phyloP scores from a whole-genome alignment of 352 stramenopile species.

The Globisporangium spiculum region DNA sequence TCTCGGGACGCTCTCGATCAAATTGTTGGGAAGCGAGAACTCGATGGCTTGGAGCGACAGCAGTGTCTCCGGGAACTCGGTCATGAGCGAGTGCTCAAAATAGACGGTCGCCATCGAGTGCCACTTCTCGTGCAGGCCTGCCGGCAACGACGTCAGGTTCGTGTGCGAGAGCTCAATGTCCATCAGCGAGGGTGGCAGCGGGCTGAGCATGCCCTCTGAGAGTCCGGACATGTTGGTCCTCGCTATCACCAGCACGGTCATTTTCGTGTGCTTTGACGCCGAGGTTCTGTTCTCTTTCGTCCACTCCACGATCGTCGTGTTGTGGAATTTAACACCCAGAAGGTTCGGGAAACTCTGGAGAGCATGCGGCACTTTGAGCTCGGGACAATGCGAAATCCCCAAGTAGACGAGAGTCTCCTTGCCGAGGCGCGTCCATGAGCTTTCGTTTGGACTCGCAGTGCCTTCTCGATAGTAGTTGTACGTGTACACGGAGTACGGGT shows the following conservation, averaged over 20 bases:
- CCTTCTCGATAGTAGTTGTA: constrained; percentile 15
- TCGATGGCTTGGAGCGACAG: background rate
- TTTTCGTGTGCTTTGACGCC: background rate
- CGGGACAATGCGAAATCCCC: constrained; percentile 24
- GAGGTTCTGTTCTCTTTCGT: constrained; percentile 4
- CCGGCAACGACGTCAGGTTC: constrained; percentile 19
- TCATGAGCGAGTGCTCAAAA: constrained; percentile 20
- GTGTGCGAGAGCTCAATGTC: constrained; percentile 24
- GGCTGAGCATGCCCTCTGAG: constrained; percentile 3
- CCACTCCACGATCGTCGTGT: constrained; percentile 22
- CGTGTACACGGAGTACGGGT: constrained; percentile 12
- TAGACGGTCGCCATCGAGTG: constrained; percentile 19
- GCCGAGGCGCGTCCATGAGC: constrained; percentile 10
- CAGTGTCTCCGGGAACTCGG: constrained; percentile 3
- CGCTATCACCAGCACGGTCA: background rate
- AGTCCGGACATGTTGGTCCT: constrained; percentile 11
- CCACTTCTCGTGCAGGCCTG: constrained; percentile 20
- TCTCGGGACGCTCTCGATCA: background rate
- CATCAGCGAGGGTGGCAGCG: constrained; percentile 13
- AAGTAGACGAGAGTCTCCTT: constrained; percentile 16
- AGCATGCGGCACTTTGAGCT: constrained; percentile 13
- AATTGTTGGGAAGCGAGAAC: background rate
- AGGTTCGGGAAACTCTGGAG: constrained; percentile 28
- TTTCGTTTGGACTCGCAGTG: background rate
- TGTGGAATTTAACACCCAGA: constrained; percentile 31